Evolutionary conservation across 2,329 filamentous ascomycete species (phyloP), one percentile per base, ranked within the genome.

Genomic region (Metarhizium brunneum): DNA sequence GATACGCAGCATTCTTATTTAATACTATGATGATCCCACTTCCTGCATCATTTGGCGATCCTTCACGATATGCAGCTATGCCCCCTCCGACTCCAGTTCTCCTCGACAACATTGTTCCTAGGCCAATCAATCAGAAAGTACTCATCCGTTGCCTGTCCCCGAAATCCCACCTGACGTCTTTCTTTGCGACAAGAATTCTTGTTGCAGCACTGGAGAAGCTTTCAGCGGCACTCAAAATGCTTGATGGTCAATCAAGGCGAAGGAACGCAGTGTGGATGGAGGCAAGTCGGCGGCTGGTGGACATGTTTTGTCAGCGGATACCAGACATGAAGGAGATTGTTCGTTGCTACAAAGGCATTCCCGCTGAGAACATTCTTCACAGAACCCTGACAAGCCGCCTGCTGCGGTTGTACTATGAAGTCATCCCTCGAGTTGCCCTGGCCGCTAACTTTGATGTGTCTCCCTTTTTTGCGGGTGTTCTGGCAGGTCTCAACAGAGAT

Each of bases 361-460:
- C 82, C 0, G 79, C 83, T 47, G 82, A 85, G 20, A 86, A 92
- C 59, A 71, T 87, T 35, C 76, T 95, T 58, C 89, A 92, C 65
- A 82, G 87, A 57, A 88, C 95, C 64, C 85, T 89, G 25, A 79
- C 86, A n/a, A 87, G 87, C 57, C 86, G 88, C 61, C 73, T 96
- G 20, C 71, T 99, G 43, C 80, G 84, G 16, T 78, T 92, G n/a
- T 97, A 95, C 71, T 95, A 95, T 67, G 85, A 92, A 66, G 78
- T 88, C 2, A 79, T 90, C 8, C 92, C 94, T 2, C 85, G 89
- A 57, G 76, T 89, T 29, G 90, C 91, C 1, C 76, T 95, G 14
- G 85, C 87, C 60, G 87, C 91, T 62, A 94, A 88, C 61, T 94
- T 96, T 64, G 94, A 97, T 65, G 86, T 95, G 4, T 94, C 92